A percentile compares a stretch with the other conserved stretches of the same genome.
phyloP scores from a whole-genome alignment of 208 protist genomes.

The Balamuthia mandrillaris region DNA sequence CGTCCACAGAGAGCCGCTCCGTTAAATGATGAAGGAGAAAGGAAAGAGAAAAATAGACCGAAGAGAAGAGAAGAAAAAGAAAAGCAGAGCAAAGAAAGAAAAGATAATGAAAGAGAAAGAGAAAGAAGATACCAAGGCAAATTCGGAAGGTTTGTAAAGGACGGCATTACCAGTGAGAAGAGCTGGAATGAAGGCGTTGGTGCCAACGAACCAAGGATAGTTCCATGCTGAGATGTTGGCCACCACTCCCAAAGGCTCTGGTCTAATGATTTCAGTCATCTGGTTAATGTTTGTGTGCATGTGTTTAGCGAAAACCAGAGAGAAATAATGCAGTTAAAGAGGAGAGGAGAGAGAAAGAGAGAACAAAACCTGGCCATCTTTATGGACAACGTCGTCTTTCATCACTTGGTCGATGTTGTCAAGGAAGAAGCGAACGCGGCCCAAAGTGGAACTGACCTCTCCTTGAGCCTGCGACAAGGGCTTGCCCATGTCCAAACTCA shows the following conservation, averaged over 20 bases:
- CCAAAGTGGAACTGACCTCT: conserved; percentile 40
- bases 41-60: not conserved
- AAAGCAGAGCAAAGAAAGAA: not conserved
- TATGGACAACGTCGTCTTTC: not conserved
- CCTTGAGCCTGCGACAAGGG: conserved; percentile 45
- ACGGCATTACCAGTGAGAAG: conserved; percentile 53
- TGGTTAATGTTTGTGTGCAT: not conserved
- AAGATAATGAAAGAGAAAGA: not conserved
- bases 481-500: conserved; percentile 54
- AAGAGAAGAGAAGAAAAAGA: not conserved
- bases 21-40: not conserved
- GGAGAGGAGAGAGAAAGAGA: not conserved
- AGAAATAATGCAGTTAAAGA: not conserved
- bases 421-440: conserved; percentile 50
- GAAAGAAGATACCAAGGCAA: conserved; percentile 6
- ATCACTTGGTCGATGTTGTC: not conserved
- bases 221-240: conserved; percentile 59
- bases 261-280: not conserved
- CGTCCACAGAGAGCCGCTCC: no score
- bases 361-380: conserved; percentile 21
- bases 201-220: conserved; percentile 53
- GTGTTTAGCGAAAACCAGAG: not conserved
- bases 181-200: conserved; percentile 50
- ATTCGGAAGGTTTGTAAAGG: conserved; percentile 57
- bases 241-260: conserved; percentile 40